Base-by-base conservation (phyloP, 768 basidiomycete genomes). In the Tricholoma flavovirens region DNA sequence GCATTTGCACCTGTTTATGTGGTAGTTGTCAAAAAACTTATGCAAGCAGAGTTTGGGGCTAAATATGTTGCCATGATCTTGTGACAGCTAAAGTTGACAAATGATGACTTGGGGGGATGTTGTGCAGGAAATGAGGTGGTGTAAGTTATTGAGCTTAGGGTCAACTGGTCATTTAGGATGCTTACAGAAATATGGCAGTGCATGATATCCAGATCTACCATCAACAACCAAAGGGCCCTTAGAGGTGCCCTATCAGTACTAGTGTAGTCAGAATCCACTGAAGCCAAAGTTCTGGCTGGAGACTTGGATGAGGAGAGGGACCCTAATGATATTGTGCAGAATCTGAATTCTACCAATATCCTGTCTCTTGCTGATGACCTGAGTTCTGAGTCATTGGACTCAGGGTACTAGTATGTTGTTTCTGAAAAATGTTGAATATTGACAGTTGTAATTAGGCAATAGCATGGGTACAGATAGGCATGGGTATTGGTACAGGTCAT, bases 41-140 rank as follows among this genome's bases (percentile, higher is more conserved):
- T 78, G 75, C 66, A 73, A 46, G 64, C 61, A 7, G 49, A 50
- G 1, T 54, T 60, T 17, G 64, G 60, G 4, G 54, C 62, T 0
- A 60, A 60, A 15, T 59, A 40, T 29, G 62, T 69, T 0, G 68
- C 68, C 6, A 55, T 57, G 3, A 73, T 75, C 10, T 75, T 75
- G 24, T 67, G 64, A 19, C 59, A 62, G 6, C 51, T 82, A 43
- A 64, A 58, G 21, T 55, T 76, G 59, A 60, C 67, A 0, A 66
- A 72, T 30, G 67, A 64, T n/a, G 55, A 65, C 24, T 26, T 5
- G 5, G 24, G 2, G 21, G 70, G 68, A 8, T 73, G 73, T 60
- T 81, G 79, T 64, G 79, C 80, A 8, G 81, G 80, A 0, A 79
- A 81, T 50, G 81, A 82, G 61, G 77, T 77, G 32, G 69, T 70